A percentile compares a stretch with the other conserved stretches of the same genome.
These are phyloP conservation scores for Ophiostoma perfectum DNA, from an alignment of 2,329 filamentous ascomycete species.

Conservation along the genomic window DNA sequence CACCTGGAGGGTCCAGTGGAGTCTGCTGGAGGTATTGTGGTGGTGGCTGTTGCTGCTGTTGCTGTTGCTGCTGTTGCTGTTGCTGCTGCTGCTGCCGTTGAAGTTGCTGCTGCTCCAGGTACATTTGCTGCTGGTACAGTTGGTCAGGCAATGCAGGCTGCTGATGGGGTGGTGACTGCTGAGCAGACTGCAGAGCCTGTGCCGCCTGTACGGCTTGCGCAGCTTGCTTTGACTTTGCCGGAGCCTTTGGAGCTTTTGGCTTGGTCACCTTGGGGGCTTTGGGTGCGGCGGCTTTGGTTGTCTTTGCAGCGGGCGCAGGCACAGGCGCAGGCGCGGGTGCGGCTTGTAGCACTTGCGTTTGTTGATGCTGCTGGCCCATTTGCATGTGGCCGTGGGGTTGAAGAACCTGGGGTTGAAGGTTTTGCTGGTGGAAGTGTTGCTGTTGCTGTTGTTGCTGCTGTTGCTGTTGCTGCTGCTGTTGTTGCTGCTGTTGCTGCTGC, in stretches of 20 bases:
- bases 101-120: constrained; percentile 17
- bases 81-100: constrained; percentile 3
- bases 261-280: constrained; percentile 18
- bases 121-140: constrained; percentile 18
- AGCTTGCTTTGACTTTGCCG: constrained; percentile 1
- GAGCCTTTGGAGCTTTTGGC: constrained; percentile 13
- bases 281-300: neutral
- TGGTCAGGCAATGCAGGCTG: constrained; percentile 4
- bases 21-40: too few relatives aligned
- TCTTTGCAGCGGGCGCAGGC: neutral
- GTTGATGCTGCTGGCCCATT: neutral
- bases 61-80: neutral
- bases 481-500: constrained; percentile 13
- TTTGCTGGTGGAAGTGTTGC: neutral
- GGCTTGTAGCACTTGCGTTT: neutral
- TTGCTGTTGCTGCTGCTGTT: constrained; percentile 9
- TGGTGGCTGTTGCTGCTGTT: constrained; percentile 3
- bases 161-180: constrained; percentile 14
- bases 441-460: constrained; percentile 1
- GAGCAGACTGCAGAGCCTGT: neutral
- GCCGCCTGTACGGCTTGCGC: constrained; percentile 1
- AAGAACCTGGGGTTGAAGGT: neutral
- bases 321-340: neutral
- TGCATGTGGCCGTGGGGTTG: neutral
- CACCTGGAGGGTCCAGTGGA: neutral